Evolutionary conservation across 106 monocot species (phyloP), one percentile per base, ranked within the genome.

Genomic region (Phalaenopsis equestris): DNA sequence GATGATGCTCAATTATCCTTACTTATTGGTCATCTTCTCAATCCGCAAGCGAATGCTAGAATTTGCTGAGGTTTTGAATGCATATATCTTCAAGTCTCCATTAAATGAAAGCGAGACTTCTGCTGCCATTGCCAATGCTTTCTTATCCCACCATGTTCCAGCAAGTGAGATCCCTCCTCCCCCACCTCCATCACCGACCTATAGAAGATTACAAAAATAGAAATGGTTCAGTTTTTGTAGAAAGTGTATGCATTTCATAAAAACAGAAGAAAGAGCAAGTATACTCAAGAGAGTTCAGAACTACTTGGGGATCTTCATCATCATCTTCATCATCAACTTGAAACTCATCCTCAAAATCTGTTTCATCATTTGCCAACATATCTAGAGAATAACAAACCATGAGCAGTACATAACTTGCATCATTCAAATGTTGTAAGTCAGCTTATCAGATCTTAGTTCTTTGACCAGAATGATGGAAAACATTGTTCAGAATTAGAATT

Each of bases 91-190:
- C 80, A 99, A 76, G 78, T 95, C 91, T 24, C 85, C 89, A 77
- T 86, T 83, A 82, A 99, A 93, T 49, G 91, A 91, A 65, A 61
- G 76, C 5, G 87, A 90, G 39, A 93, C 86, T 6, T 95, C 87
- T 80, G 95, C 93, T 52, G 95, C 99, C 38, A 99, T 74, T 58
- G 84, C 56, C 72, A 99, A 83, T 61, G 89, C 92, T 87, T 91
- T 80, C 83, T 93, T 93, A 75, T 99, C 99, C 99, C 99, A 95
- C 83, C 72, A 83, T 74, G 83, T 87, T 52, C 89, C 91, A 73
- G 89, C 91, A 81, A 99, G 87, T 42, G 88, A 90, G 41, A 99
- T 82, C 67, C 99, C 99, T 64, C 99, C 95, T 79, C 99, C 99
- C 73, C 47, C 93, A 77, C 78, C 93, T 65, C 99, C 95, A 92